phyloP scores from a whole-genome alignment of 257 asterid genomes.

The Asclepias syriaca region DNA sequence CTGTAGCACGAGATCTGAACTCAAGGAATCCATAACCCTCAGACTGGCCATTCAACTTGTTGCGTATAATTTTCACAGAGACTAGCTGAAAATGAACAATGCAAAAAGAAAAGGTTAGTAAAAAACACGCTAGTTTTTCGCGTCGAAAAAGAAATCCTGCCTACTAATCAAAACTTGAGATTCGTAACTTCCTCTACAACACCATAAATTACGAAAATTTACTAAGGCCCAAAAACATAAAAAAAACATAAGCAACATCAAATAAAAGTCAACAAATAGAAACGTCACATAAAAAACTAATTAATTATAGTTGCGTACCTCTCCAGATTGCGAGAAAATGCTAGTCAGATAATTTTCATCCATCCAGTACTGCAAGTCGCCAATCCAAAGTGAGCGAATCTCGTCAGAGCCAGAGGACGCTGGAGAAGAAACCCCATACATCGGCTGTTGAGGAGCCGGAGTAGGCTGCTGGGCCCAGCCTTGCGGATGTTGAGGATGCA shows the following conservation, averaged over 20 bases:
- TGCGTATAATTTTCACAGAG: slow-evolving; percentile 64
- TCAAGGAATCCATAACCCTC: slow-evolving; percentile 92
- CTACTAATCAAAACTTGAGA: background rate
- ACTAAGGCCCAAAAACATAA: background rate
- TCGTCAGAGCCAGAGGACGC: slow-evolving; percentile 38
- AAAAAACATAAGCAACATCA: no score
- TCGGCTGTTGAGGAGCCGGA: slow-evolving; percentile 48
- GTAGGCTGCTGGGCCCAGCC: slow-evolving; percentile 42
- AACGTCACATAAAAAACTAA: background rate
- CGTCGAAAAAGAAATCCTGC: background rate
- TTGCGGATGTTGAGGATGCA: slow-evolving; percentile 34
- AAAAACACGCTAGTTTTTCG: background rate
- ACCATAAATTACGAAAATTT: background rate
- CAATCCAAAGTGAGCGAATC: slow-evolving; percentile 79
- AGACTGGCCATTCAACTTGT: slow-evolving; percentile 64
- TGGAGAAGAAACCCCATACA: slow-evolving; percentile 38
- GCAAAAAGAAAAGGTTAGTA: background rate
- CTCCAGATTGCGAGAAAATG: slow-evolving; percentile 68
- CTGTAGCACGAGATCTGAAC: slow-evolving; percentile 60
- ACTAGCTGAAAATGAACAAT: slow-evolving; percentile 42
- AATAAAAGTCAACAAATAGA: background rate
- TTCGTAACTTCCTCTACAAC: background rate
- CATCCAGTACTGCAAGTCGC: slow-evolving; percentile 91
- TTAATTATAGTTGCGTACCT: slow-evolving; percentile 29
- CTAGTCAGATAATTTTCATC: slow-evolving; percentile 62